Conservation (phyloP, 148 eudicot genomes). For the Diospyros lotus region DNA sequence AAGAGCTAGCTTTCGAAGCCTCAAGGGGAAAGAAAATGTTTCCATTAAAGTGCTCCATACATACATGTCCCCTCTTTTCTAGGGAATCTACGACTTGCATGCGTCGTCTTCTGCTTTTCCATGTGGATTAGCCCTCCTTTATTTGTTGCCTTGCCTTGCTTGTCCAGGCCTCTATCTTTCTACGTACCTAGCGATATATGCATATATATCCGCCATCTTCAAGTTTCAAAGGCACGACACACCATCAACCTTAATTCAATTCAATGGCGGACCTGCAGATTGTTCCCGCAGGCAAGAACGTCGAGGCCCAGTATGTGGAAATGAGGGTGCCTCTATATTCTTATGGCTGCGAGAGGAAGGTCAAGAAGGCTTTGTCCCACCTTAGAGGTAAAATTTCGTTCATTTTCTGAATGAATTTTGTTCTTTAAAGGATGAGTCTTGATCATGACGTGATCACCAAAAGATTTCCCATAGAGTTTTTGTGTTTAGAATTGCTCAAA, state of each 20-base stretch:
- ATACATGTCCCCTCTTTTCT: not conserved
- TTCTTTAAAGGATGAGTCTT: no score
- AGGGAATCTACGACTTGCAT: conserved; percentile 5
- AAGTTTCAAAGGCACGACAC: not conserved
- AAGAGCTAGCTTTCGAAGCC: not conserved
- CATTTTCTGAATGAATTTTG: not conserved
- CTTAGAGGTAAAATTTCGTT: conserved; percentile 15
- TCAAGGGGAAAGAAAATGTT: not conserved
- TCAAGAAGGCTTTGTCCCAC: conserved; percentile 42
- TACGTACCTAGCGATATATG: not conserved
- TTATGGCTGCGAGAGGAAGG: conserved; percentile 44
- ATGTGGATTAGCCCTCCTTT: not conserved
- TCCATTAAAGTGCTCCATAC: not conserved
- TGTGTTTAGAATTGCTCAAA: no score
- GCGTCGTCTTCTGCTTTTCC: not conserved
- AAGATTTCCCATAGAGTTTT: no score
- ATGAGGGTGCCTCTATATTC: conserved; percentile 95
- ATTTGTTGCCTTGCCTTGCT: no score
- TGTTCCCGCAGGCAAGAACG: conserved; percentile 61
- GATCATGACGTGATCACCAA: no score
- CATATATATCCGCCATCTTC: not conserved
- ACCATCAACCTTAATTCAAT: no score
- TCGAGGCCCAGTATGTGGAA: conserved; percentile 85
- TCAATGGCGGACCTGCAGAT: conserved; percentile 55
- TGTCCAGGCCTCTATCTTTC: not conserved